Percentiles rank a stretch among this genome's conserved stretches.
These are phyloP conservation scores for Globisporangium yorkense DNA, from an alignment of 352 stramenopile species.

Conservation along the genomic window DNA sequence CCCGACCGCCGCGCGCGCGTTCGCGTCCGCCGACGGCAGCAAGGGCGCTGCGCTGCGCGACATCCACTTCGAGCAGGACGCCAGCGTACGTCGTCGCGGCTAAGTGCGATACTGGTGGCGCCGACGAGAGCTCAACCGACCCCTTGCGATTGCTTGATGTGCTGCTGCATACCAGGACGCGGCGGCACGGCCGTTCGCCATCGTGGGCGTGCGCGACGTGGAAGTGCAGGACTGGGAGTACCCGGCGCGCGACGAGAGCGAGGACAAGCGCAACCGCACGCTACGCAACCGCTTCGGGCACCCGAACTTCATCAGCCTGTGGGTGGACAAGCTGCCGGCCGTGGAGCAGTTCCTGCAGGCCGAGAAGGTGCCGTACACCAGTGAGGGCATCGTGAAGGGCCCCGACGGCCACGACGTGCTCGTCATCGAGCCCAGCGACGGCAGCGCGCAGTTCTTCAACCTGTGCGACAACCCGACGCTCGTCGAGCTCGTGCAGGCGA, in stretches of 20 bases:
- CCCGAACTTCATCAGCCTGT: constrained; percentile 84
- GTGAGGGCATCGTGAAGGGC: constrained; percentile 49
- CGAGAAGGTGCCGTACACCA: constrained; percentile 51
- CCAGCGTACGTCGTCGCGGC: constrained; percentile 33
- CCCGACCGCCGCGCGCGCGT: constrained; percentile 15
- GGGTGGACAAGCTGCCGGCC: constrained; percentile 66
- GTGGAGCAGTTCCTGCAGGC: constrained; percentile 62
- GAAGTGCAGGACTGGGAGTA: constrained; percentile 77
- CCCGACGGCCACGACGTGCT: constrained; percentile 65
- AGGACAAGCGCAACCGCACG: constrained; percentile 48
- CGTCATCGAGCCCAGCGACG: constrained; percentile 54
- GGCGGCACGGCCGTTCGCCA: constrained; percentile 50
- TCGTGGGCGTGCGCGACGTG: constrained; percentile 75
- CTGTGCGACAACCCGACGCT: constrained; percentile 73
- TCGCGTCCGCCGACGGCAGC: constrained; percentile 15
- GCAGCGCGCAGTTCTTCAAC: constrained; percentile 79
- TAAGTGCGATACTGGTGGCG: no score
- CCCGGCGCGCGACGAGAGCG: constrained; percentile 55
- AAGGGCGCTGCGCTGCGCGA: constrained; percentile 27
- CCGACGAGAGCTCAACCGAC: no score
- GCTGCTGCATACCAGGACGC: constrained; percentile 26
- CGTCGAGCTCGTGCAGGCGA: constrained; percentile 80
- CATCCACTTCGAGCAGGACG: constrained; percentile 71
- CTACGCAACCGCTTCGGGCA: constrained; percentile 73
- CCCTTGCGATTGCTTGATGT: no score